These are phyloP conservation scores for Suhomyces yuchorum DNA, from an alignment of 1,139 yeast species.

Conservation along the genomic window DNA sequence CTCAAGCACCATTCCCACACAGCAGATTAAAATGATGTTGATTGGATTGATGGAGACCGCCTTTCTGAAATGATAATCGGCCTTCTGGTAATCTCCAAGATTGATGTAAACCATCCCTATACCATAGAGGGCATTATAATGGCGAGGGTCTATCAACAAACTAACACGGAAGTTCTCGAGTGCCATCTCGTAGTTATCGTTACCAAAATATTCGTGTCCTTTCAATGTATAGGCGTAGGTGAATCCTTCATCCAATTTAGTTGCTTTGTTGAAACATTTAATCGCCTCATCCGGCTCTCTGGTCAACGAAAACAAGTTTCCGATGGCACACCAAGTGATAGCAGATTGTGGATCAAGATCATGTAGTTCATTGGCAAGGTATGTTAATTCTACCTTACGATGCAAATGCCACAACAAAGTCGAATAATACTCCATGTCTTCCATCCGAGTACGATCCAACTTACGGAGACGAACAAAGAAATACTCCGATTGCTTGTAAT, in stretches of 20 bases:
- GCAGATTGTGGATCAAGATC: constrained; percentile 68
- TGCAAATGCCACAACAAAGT: constrained; percentile 93
- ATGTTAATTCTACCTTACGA: constrained; percentile 77
- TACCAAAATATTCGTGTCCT: constrained; percentile 90
- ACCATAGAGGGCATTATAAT: constrained; percentile 94
- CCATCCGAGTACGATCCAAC: constrained; percentile 75
- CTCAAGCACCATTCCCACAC: constrained; percentile 93
- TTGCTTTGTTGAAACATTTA: constrained; percentile 81
- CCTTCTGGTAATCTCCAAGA: constrained; percentile 79
- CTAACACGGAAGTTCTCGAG: constrained; percentile 81
- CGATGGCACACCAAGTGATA: constrained; percentile 90
- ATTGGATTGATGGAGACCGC: constrained; percentile 90
- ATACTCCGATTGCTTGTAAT: constrained; percentile 73
- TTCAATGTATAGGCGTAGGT: constrained; percentile 90
- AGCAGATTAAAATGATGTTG: constrained; percentile 86
- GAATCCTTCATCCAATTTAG: constrained; percentile 66
- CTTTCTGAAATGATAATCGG: constrained; percentile 83
- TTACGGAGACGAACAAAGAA: constrained; percentile 64
- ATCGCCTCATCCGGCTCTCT: constrained; percentile 91
- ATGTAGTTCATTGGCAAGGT: constrained; percentile 77
- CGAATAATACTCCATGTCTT: constrained; percentile 90
- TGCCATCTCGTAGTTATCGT: constrained; percentile 90
- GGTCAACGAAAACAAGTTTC: constrained; percentile 81
- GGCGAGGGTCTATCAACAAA: constrained; percentile 73
- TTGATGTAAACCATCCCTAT: constrained; percentile 93